Evolutionary conservation across 2,329 filamentous ascomycete species (phyloP).

Genomic region (Torrubiellomyces zombiae): DNA sequence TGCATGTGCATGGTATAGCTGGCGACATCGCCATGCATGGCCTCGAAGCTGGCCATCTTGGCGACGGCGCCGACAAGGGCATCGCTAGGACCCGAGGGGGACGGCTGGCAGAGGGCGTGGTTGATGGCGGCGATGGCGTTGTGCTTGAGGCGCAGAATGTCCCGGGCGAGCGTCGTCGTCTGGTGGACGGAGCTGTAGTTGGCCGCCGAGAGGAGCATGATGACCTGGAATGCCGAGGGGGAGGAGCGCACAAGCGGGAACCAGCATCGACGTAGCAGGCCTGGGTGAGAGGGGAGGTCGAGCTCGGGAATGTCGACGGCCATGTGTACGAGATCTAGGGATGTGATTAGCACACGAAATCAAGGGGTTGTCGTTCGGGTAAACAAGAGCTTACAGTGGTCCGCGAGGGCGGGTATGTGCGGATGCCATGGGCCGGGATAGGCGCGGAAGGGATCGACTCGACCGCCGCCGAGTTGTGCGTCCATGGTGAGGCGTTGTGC

Average conservation of each 20-base stretch:
- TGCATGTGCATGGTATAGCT: constrained; percentile 30
- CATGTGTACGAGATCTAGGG: constrained; percentile 13
- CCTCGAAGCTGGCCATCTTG: constrained; percentile 35
- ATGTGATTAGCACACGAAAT: too few species aligned
- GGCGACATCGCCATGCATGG: constrained; percentile 26
- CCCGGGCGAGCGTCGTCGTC: constrained; percentile 3
- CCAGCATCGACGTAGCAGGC: constrained; percentile 12
- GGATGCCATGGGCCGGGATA: constrained; percentile 8
- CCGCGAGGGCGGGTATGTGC: constrained; percentile 9
- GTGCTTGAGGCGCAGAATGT: constrained; percentile 24
- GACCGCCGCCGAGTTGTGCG: constrained; percentile 8
- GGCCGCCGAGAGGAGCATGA: constrained; percentile 13
- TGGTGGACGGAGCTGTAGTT: constrained; percentile 9
- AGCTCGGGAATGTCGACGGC: constrained; percentile 13
- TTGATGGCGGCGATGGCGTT: constrained; percentile 27
- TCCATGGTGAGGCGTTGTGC: constrained; percentile 5
- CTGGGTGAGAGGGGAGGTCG: constrained; percentile 9
- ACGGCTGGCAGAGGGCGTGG: constrained; percentile 15
- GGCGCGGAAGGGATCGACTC: constrained; percentile 11
- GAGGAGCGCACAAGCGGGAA: constrained; percentile 12
- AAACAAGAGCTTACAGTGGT: constrained; percentile 9
- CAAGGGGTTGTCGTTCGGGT: too few species aligned
- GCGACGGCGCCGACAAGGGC: constrained; percentile 29
- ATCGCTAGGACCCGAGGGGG: constrained; percentile 15
- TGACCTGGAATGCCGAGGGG: constrained; percentile 10